Percentiles rank a stretch among this genome's conserved stretches.
These are phyloP conservation scores for Fusarium subglutinans DNA, from an alignment of 2,329 filamentous ascomycete genomes.

Conservation along the genomic window DNA sequence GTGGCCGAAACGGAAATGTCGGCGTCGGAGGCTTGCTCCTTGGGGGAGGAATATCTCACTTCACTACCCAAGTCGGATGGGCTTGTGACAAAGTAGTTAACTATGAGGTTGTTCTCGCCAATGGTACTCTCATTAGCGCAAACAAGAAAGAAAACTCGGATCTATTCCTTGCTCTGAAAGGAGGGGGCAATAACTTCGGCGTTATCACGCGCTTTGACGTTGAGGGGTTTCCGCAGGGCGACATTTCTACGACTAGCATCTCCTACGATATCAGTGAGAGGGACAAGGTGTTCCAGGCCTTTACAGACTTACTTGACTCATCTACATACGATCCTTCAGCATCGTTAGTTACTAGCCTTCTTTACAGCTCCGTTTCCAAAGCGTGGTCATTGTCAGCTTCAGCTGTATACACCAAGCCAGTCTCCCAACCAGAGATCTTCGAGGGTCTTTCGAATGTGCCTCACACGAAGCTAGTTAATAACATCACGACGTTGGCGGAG, in stretches of 20 bases:
- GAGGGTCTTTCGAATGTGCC: neutral
- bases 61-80: neutral
- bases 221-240: neutral
- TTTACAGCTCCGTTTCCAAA: neutral
- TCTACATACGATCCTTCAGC: neutral
- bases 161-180: neutral
- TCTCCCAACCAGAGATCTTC: neutral
- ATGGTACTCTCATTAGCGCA: neutral
- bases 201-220: neutral
- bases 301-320: neutral
- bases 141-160: neutral
- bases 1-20: conserved; percentile 1
- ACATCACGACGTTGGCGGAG: neutral
- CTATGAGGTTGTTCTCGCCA: neutral
- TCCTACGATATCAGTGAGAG: neutral
- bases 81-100: conserved; percentile 2
- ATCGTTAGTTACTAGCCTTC: neutral
- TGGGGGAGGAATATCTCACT: conserved; percentile 3
- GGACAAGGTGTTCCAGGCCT: neutral
- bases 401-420: neutral
- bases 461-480: neutral
- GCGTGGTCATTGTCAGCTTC: neutral
- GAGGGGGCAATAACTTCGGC: conserved; percentile 2
- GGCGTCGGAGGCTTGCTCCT: neutral
- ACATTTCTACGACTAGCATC: neutral